Percentiles rank a stretch among this genome's conserved stretches.
Conservation (phyloP, 257 asterid genomes). For the Mentha longifolia region DNA sequence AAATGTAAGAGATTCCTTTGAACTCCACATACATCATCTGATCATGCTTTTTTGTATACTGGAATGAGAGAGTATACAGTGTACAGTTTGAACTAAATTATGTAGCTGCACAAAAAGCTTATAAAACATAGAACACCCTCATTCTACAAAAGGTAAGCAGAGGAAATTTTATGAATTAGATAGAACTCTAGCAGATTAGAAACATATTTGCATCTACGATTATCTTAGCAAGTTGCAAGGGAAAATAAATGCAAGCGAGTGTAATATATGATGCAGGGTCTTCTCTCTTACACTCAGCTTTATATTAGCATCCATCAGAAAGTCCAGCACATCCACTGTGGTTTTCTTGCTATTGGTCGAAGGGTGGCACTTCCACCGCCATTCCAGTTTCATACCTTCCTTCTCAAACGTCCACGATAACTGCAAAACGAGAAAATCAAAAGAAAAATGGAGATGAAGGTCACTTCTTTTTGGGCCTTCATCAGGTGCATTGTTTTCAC, state of each 20-base stretch:
- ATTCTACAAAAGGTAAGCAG: background rate
- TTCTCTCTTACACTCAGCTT: slow-evolving; percentile 77
- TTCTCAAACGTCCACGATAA: slow-evolving; percentile 91
- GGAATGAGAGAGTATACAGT: background rate
- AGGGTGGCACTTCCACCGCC: slow-evolving; percentile 97
- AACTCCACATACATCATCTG: background rate
- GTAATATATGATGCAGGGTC: background rate
- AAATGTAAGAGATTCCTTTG: background rate
- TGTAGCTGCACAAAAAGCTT: background rate
- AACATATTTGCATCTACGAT: background rate
- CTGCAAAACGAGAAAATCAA: slow-evolving; percentile 43
- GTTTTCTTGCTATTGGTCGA: slow-evolving; percentile 57
- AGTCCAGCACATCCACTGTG: slow-evolving; percentile 76
- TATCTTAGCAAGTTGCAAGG: background rate
- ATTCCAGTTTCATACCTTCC: slow-evolving; percentile 88
- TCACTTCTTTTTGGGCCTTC: background rate
- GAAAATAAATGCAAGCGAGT: background rate
- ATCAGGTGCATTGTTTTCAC: background rate
- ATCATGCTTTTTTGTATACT: background rate
- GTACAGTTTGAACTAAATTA: background rate
- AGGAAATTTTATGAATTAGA: background rate
- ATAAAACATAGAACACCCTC: background rate
- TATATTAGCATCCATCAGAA: slow-evolving; percentile 93
- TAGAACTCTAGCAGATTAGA: background rate
- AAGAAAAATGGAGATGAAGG: background rate